Evolutionary conservation across 257 asterid species (phyloP).

Genomic region (Lavandula angustifolia): DNA sequence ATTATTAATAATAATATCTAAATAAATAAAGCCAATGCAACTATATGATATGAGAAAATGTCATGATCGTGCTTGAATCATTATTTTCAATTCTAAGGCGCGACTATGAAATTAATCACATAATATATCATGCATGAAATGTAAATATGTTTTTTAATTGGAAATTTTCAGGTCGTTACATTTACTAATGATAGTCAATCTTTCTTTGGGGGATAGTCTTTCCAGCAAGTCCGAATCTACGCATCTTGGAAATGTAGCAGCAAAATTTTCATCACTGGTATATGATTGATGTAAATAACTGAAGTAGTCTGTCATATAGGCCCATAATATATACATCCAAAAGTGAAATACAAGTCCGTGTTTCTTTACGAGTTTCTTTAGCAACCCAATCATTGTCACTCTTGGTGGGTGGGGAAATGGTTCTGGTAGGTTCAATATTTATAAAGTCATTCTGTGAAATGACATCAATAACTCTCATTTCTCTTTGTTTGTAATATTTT

Average conservation of each 20-base stretch:
- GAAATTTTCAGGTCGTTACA: no score
- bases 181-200: constrained; percentile 23
- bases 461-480: constrained; percentile 8
- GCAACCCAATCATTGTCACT: not conserved
- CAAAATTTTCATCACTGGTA: constrained; percentile 81
- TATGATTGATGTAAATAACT: constrained; percentile 22
- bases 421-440: constrained; percentile 2
- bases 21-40: no score
- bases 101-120: no score
- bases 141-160: no score
- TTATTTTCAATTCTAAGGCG: no score
- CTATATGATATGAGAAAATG: no score
- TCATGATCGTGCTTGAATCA: no score
- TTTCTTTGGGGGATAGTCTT: constrained; percentile 60
- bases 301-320: constrained; percentile 20
- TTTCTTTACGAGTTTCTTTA: constrained; percentile 14
- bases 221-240: constrained; percentile 58
- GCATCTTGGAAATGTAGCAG: constrained; percentile 63
- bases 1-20: no score
- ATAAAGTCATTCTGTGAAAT: constrained; percentile 26
- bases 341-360: not conserved
- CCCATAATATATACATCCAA: not conserved
- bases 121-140: no score
- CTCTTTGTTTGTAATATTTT: constrained; percentile 8
- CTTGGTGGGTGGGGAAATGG: not conserved